Conservation (phyloP, 169 alveolate species). For the Blepharisma undulans region DNA sequence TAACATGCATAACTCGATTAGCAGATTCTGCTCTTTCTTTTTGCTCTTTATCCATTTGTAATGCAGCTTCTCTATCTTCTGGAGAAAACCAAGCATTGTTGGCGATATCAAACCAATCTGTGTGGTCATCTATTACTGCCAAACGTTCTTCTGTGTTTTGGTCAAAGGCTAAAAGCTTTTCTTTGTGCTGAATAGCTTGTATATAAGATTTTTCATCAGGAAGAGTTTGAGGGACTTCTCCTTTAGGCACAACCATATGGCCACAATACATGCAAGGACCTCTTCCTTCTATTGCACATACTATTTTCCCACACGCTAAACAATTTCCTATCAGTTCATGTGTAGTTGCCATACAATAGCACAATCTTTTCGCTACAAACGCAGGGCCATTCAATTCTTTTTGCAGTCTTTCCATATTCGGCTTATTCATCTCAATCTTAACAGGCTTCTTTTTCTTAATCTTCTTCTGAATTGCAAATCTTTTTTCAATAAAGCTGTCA, state of each 20-base stretch:
- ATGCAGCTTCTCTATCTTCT: constrained; percentile 48
- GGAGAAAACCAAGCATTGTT: constrained; percentile 78
- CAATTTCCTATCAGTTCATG: constrained; percentile 85
- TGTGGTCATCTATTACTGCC: constrained; percentile 76
- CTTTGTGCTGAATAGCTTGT: constrained; percentile 76
- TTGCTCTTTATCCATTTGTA: neutral
- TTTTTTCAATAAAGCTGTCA: constrained; percentile 37
- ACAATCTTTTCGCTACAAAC: constrained; percentile 62
- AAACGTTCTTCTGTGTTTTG: constrained; percentile 63
- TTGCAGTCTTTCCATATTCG: constrained; percentile 41
- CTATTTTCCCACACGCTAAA: constrained; percentile 80
- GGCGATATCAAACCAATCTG: constrained; percentile 87
- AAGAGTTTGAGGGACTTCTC: constrained; percentile 48
- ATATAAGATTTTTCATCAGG: constrained; percentile 56
- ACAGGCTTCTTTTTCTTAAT: constrained; percentile 50
- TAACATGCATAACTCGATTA: neutral
- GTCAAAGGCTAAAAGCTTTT: constrained; percentile 77
- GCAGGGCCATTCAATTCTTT: constrained; percentile 54
- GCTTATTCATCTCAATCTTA: constrained; percentile 43
- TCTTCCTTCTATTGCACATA: constrained; percentile 83
- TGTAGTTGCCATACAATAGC: constrained; percentile 77
- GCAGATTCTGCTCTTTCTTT: constrained; percentile 11
- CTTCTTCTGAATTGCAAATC: neutral
- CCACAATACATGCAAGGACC: constrained; percentile 87
- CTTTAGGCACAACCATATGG: constrained; percentile 63